Evolutionary conservation across 768 basidiomycete genomes (phyloP).

Genomic region (Tricholoma saponaceum): DNA sequence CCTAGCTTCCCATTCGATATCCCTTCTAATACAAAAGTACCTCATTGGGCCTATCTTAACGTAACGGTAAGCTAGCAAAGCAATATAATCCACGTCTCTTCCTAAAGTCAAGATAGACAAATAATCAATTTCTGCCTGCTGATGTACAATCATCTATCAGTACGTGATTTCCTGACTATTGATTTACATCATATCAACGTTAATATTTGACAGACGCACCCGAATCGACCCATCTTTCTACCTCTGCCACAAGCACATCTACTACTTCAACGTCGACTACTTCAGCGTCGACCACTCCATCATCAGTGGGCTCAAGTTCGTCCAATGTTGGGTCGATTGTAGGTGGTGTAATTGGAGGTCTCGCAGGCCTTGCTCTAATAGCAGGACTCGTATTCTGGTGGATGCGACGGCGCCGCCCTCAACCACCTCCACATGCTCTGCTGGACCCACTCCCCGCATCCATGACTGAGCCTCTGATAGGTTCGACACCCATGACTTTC

Average conservation of each 20-base stretch:
- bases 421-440: too few species aligned
- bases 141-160: background rate
- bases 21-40: background rate
- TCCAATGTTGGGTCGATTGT: conserved; percentile 20
- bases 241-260: background rate
- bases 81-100: background rate
- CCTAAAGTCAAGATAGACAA: background rate
- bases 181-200: background rate
- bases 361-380: conserved; percentile 16
- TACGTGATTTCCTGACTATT: background rate
- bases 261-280: background rate
- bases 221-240: background rate
- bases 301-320: conserved; percentile 4
- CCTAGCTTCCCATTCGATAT: background rate
- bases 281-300: background rate
- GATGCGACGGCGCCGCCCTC: conserved; percentile 11
- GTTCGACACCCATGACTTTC: background rate
- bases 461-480: background rate
- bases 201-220: background rate
- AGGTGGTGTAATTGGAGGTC: conserved; percentile 23
- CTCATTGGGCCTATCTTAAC: conserved; percentile 1
- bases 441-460: background rate
- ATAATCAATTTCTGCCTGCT: background rate
- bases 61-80: background rate
- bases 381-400: conserved; percentile 11